A percentile compares a stretch with the other conserved stretches of the same genome.
Evolutionary conservation across 768 basidiomycete genomes (phyloP).

Genomic region (Chiua virens): DNA sequence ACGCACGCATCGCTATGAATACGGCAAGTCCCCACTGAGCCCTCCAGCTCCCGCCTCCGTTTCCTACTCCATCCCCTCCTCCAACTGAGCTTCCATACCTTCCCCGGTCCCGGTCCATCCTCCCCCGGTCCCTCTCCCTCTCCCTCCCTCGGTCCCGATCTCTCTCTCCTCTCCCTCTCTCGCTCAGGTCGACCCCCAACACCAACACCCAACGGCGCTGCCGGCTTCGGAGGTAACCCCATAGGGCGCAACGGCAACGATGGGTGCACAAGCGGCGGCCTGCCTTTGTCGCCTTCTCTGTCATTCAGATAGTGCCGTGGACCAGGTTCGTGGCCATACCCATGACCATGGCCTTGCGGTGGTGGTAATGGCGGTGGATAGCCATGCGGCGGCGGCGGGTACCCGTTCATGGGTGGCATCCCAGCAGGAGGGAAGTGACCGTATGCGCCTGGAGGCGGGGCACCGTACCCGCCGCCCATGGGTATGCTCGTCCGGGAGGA

Average conservation of each 20-base stretch:
- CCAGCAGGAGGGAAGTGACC: constrained; percentile 7
- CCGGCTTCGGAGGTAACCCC: constrained; percentile 22
- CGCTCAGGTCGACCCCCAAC: constrained; percentile 18
- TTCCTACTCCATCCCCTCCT: constrained; percentile 6
- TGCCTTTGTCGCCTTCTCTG: constrained; percentile 13
- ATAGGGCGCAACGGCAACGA: constrained; percentile 21
- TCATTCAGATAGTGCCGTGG: constrained; percentile 11
- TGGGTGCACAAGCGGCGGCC: constrained; percentile 9
- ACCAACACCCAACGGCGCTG: constrained; percentile 11
- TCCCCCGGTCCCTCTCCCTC: constrained; percentile 10
- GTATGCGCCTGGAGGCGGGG: constrained; percentile 12
- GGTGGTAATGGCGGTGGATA: constrained; percentile 20
- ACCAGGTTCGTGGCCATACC: constrained; percentile 1
- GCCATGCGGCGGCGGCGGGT: constrained; percentile 11
- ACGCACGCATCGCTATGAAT: constrained; percentile 22
- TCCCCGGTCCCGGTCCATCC: constrained; percentile 19
- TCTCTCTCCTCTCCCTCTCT: constrained; percentile 10
- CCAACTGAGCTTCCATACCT: constrained; percentile 12
- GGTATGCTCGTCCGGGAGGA: constrained; percentile 4
- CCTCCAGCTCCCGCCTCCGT: constrained; percentile 7
- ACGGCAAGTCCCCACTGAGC: constrained; percentile 27
- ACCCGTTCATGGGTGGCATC: constrained; percentile 15
- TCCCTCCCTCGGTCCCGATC: constrained; percentile 9
- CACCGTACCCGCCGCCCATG: constrained; percentile 13
- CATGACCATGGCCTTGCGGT: constrained; percentile 6